These are phyloP conservation scores for Botrytis porri DNA, from an alignment of 2,329 filamentous ascomycete species.

Conservation along the genomic window DNA sequence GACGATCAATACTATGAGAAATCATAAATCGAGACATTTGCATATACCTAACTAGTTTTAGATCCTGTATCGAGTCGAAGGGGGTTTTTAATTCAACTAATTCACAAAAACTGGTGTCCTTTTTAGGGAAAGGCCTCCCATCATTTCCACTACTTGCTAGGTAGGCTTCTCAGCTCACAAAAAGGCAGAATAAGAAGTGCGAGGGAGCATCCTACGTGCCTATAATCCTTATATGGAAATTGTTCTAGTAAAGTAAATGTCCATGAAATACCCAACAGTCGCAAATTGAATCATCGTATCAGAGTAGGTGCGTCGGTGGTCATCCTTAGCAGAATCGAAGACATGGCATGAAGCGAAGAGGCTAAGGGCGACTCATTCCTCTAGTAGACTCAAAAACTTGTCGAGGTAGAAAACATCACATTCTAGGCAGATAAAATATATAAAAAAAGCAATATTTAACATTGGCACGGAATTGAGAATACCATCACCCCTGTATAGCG, in stretches of 20 bases:
- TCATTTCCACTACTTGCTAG: background rate
- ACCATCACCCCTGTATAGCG: no score
- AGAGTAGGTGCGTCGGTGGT: background rate
- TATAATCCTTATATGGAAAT: background rate
- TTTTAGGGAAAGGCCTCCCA: background rate
- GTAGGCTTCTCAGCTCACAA: background rate
- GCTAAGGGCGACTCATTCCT: background rate
- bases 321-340: background rate
- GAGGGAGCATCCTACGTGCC: background rate
- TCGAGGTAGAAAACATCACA: background rate
- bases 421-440: no score
- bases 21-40: background rate
- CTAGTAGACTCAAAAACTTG: background rate
- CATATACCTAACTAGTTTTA: background rate
- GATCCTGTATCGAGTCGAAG: background rate
- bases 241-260: background rate
- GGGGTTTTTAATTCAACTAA: background rate
- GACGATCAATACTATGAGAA: background rate
- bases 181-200: background rate
- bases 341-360: background rate
- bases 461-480: no score
- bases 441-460: no score
- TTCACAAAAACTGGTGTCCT: background rate
- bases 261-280: background rate
- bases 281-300: background rate